These are phyloP conservation scores for Diplosphaera chodatii DNA, from an alignment of 139 green algal species.

Conservation along the genomic window DNA sequence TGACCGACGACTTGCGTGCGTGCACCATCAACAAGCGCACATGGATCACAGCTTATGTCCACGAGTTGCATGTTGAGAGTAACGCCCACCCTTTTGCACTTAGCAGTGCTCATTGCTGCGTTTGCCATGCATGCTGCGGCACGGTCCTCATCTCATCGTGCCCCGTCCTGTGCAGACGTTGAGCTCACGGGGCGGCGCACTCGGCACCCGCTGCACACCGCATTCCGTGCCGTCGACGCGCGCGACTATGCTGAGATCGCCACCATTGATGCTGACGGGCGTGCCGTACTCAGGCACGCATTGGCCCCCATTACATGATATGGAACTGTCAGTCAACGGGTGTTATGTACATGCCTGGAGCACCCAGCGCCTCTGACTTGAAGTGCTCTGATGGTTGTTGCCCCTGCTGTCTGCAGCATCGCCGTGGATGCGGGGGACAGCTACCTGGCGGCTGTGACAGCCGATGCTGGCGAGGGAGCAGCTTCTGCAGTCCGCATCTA, in stretches of 20 bases:
- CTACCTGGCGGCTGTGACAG: constrained; percentile 45
- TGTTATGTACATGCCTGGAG: too few relatives aligned
- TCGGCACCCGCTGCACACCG: constrained; percentile 49
- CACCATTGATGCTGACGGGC: constrained; percentile 46
- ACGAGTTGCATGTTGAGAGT: too few relatives aligned
- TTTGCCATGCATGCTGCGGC: too few relatives aligned
- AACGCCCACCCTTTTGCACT: too few relatives aligned
- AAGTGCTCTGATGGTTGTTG: not conserved
- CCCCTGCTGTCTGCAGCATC: not conserved
- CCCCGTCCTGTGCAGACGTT: not conserved
- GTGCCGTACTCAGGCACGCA: constrained; percentile 52
- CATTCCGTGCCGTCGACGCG: constrained; percentile 66
- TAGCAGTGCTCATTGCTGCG: too few relatives aligned
- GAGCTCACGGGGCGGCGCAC: constrained; percentile 26
- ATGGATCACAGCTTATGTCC: too few relatives aligned
- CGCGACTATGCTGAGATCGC: constrained; percentile 58
- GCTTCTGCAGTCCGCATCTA: constrained; percentile 33
- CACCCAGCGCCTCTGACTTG: too few relatives aligned
- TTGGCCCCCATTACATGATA: not conserved
- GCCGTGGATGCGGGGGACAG: not conserved
- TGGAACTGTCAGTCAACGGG: too few relatives aligned
- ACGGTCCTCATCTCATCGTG: not conserved
- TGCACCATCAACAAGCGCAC: not conserved
- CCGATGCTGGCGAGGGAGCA: constrained; percentile 42
- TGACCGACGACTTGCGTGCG: constrained; percentile 28